A percentile compares a stretch with the other conserved stretches of the same genome.
Conservation (phyloP, 2,329 filamentous ascomycete genomes). For the Clarireedia sp. region DNA sequence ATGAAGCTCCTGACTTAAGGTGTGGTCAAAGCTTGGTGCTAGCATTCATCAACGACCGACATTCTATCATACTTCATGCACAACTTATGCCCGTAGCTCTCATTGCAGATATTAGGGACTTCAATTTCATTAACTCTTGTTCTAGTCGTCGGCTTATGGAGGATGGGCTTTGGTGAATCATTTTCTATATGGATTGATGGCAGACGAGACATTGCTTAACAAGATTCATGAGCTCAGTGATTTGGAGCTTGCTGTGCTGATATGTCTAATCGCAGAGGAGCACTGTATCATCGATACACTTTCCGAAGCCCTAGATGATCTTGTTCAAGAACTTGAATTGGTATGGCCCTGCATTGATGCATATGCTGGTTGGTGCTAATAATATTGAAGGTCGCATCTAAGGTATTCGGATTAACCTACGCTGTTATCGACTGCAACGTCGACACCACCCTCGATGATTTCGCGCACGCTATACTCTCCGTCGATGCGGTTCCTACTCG, state of each 20-base stretch:
- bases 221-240: slow-evolving; percentile 76
- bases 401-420: slow-evolving; percentile 65
- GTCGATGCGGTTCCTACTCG: slow-evolving; percentile 20
- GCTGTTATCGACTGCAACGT: slow-evolving; percentile 65
- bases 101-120: background rate
- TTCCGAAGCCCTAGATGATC: slow-evolving; percentile 50
- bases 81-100: background rate
- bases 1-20: slow-evolving; percentile 15
- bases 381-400: slow-evolving; percentile 49
- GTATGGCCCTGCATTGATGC: slow-evolving; percentile 34
- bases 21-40: slow-evolving; percentile 26
- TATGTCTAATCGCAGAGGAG: slow-evolving; percentile 73
- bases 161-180: slow-evolving; percentile 7
- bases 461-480: slow-evolving; percentile 55
- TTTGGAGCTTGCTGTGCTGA: slow-evolving; percentile 76
- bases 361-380: background rate
- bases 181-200: slow-evolving; percentile 40
- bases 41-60: slow-evolving; percentile 12
- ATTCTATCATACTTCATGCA: background rate
- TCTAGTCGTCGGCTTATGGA: background rate
- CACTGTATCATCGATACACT: slow-evolving; percentile 83
- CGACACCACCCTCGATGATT: slow-evolving; percentile 71
- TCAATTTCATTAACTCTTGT: background rate
- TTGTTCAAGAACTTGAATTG: slow-evolving; percentile 67
- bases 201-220: slow-evolving; percentile 51